Conservation (phyloP, 192 early-diverging fungal species). For the Coemansia sp. region DNA sequence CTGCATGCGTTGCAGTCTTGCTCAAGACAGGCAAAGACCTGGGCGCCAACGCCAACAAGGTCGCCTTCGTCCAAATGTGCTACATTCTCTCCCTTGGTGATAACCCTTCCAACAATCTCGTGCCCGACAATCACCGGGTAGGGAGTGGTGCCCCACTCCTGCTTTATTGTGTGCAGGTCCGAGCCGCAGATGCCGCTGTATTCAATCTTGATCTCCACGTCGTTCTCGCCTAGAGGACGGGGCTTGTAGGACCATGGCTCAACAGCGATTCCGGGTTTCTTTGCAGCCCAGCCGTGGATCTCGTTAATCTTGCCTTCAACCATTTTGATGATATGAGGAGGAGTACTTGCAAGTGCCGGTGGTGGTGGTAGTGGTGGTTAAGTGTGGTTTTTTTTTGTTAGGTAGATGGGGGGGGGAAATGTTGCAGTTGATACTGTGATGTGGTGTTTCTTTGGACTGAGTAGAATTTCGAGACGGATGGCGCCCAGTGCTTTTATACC, state of each 20-base stretch:
- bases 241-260: constrained; percentile 60
- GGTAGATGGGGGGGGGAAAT: too few relatives aligned
- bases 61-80: constrained; percentile 60
- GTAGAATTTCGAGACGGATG: too few relatives aligned
- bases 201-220: constrained; percentile 73
- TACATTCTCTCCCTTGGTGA: constrained; percentile 61
- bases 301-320: constrained; percentile 48
- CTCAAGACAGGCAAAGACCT: constrained; percentile 60
- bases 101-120: constrained; percentile 67
- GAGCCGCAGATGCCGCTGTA: constrained; percentile 79
- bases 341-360: neutral
- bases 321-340: constrained; percentile 15
- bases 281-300: constrained; percentile 53
- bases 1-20: constrained; percentile 58
- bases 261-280: constrained; percentile 32
- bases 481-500: too few relatives aligned
- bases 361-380: too few relatives aligned
- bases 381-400: too few relatives aligned
- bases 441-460: too few relatives aligned
- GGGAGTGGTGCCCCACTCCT: constrained; percentile 58
- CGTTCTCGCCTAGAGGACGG: constrained; percentile 60
- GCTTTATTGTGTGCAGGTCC: constrained; percentile 70
- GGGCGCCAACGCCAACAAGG: constrained; percentile 67
- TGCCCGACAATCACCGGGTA: constrained; percentile 64
- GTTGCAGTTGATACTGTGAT: too few relatives aligned